Evolutionary conservation across 1,284 basidiomycete genomes (phyloP).

Genomic region (Schizopora paradoxa): DNA sequence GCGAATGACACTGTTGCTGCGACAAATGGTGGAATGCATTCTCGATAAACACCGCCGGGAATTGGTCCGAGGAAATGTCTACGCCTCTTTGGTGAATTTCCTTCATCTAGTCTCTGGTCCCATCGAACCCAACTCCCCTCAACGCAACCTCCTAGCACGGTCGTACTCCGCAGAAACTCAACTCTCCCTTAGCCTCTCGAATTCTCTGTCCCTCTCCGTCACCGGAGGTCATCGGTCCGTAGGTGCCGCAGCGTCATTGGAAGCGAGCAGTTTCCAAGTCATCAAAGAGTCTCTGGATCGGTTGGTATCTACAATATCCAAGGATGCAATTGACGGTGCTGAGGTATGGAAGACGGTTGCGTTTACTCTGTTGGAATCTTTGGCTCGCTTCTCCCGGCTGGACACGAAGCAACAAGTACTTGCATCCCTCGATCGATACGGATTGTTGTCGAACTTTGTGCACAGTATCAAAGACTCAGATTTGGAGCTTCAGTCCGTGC

Average conservation of each 20-base stretch:
- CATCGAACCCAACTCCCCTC: no score
- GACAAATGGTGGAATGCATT: conserved; percentile 72
- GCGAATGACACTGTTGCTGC: conserved; percentile 72
- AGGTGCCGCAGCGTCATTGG: conserved; percentile 40
- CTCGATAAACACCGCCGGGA: conserved; percentile 78
- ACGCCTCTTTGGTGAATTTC: conserved; percentile 86
- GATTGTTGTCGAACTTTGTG: conserved; percentile 82
- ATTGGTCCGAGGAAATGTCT: conserved; percentile 94
- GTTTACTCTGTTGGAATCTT: conserved; percentile 79
- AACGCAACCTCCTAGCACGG: no score
- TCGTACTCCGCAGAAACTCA: conserved; percentile 9
- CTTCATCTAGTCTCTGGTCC: conserved; percentile 62
- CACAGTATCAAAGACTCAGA: conserved; percentile 83
- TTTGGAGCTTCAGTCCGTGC: conserved; percentile 67
- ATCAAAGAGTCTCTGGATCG: conserved; percentile 68
- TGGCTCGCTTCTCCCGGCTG: conserved; percentile 59
- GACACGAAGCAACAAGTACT: conserved; percentile 61
- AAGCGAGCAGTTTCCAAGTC: conserved; percentile 55
- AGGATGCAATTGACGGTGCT: conserved; percentile 90
- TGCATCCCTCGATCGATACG: conserved; percentile 63
- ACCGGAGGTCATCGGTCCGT: conserved; percentile 19
- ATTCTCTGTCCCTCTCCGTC: conserved; percentile 7
- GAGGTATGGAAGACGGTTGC: conserved; percentile 97
- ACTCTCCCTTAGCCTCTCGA: conserved; percentile 6
- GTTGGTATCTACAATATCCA: conserved; percentile 71